Evolutionary conservation across 345 rosid genomes (phyloP), one percentile per base, ranked within the genome.

Genomic region (Trapa incisa): DNA sequence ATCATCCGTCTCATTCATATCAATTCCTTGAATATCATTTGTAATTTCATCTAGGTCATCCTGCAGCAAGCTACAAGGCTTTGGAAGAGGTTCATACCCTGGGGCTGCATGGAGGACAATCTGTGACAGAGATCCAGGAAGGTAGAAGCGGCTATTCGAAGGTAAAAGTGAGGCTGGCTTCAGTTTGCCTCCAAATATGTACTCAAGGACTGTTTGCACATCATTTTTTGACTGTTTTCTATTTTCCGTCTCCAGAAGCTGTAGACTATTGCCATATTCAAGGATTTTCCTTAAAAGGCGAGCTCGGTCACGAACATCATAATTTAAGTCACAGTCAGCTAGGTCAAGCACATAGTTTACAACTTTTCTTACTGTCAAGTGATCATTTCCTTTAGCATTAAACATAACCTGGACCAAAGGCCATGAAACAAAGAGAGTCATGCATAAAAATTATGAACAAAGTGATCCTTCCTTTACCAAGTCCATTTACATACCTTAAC

Each of bases 41-140:
- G 76, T 75, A 62, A 78, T 69, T 74, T 76, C 80, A 60, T 74
- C 76, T 17, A 70, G 76, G 70, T 80, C 86, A 70, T 85, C 83
- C 73, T 70, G 65, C 37, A 75, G 80, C 62, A 83, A 72, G 77
- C 84, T 84, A 72, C 96, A 82, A 57, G 99, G 95, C 79, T 89
- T 91, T 64, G 99, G 97, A 75, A 94, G 96, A 78, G 99, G 89
- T 79, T 91, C 97, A 75, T 94, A 94, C 42, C 95, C 97, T n/a
- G 99, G 99, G 68, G 99, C 99, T 22, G 97, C 96, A 83, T 94
- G 99, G 76, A 89, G 87, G 75, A 94, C 99, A 66, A 94, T 86
- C 74, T 89, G 97, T 3, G 99, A 94, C 70, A 94, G 91, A 70
- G 97, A 88, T 67, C 97, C 97, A 70, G 97, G 99, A 62, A 94